Evolutionary conservation across 352 stramenopile species (phyloP), one percentile per base, ranked within the genome.

Genomic region (Globisporangium okanoganense): DNA sequence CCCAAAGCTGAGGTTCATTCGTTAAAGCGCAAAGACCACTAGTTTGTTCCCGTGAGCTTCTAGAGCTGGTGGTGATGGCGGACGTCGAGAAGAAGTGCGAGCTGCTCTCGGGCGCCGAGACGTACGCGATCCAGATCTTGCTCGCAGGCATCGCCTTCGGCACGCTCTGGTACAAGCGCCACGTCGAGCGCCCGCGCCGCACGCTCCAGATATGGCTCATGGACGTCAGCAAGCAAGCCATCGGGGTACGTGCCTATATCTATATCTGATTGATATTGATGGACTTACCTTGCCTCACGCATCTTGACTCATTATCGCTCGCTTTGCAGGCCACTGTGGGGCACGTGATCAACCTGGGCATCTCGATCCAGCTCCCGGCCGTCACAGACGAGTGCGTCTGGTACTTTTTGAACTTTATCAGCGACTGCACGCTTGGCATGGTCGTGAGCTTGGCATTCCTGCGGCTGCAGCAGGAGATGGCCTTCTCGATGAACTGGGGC

Each of bases 331-430:
- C 82, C 27, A 74, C 73, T 4, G 67, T 84, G 20, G 75, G 77
- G 24, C 82, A 94, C 57, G 73, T 90, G 31, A 87, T 90, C 57
- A 91, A 94, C 57, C 68, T 92, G 22, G 64, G 78, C 38, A 82
- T 88, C 35, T 73, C 85, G 12, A 78, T 89, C 41, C 70, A 86
- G 59, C 73, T 92, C 56, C 82, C 82, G n/a, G 73, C 80, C 20
- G 80, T 92, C 54, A 87, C 84, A 18, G 82, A 94, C 66, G 81
- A 94, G 61, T 94, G 84, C 67, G 80, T 87, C 10, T 94, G 84
- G 84, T 94, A 94, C 62, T 94, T 94, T 62, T 69, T 92, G 61
- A 94, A 94, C 64, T 92, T 90, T 33, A 71, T 92, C 54, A 80
- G 76, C 52, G 84, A 94, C 64, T 90, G 79, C 57, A 90, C 82